Conservation (phyloP, 768 basidiomycete genomes). For the Suillus cothurnatus region DNA sequence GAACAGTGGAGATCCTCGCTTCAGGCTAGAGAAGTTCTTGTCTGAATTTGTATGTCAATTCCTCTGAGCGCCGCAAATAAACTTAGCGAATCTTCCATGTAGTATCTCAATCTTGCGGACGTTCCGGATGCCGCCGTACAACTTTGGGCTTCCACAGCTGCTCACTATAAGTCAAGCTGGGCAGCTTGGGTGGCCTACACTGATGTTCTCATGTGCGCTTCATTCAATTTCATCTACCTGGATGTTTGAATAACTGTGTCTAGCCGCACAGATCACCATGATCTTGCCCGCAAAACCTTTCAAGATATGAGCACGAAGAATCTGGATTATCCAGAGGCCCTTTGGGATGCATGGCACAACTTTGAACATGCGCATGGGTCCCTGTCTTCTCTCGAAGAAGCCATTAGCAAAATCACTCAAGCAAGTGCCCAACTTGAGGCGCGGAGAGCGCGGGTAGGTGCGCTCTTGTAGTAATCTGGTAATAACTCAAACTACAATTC, state of each 20-base stretch:
- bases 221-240: constrained; percentile 2
- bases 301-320: constrained; percentile 66
- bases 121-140: constrained; percentile 56
- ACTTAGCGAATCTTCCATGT: constrained; percentile 6
- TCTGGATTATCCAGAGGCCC: constrained; percentile 93
- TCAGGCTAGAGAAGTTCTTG: constrained; percentile 84
- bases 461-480: background rate
- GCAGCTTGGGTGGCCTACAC: constrained; percentile 76
- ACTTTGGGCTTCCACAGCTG: constrained; percentile 68
- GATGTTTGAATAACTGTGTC: constrained; percentile 6
- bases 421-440: constrained; percentile 64
- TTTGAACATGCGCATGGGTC: constrained; percentile 87
- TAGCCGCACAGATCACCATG: constrained; percentile 55
- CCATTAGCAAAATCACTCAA: constrained; percentile 64
- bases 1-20: constrained; percentile 69
- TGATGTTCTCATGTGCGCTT: constrained; percentile 68
- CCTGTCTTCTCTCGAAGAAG: constrained; percentile 62
- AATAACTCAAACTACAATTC: background rate
- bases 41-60: constrained; percentile 63
- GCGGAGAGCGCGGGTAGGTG: constrained; percentile 61
- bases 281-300: constrained; percentile 69
- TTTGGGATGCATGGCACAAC: constrained; percentile 89
- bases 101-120: constrained; percentile 50
- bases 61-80: background rate
- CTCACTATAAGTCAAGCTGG: constrained; percentile 71